Conservation (phyloP, 2,329 filamentous ascomycete genomes). For the Cladorrhinum sp. region DNA sequence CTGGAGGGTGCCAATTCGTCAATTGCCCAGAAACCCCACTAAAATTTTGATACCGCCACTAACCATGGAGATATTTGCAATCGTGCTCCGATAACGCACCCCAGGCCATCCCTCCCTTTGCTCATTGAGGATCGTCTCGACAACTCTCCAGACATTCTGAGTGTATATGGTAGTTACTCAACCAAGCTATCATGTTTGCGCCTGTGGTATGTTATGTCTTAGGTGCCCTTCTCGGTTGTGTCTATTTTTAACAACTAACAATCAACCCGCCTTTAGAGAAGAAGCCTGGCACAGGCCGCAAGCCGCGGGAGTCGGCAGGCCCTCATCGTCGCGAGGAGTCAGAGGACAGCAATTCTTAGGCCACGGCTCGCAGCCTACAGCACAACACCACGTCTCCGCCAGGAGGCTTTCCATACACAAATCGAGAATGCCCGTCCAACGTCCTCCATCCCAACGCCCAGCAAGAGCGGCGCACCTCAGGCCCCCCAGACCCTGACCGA, state of each 20-base stretch:
- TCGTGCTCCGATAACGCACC: slow-evolving; percentile 17
- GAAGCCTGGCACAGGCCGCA: slow-evolving; percentile 30
- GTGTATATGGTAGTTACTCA: slow-evolving; percentile 9
- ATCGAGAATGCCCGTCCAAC: slow-evolving; percentile 52
- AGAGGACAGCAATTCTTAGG: slow-evolving; percentile 11
- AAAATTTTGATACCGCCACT: slow-evolving; percentile 21
- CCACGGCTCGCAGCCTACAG: slow-evolving; percentile 20
- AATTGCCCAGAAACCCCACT: slow-evolving; percentile 9
- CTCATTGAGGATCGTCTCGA: not conserved
- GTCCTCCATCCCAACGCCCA: slow-evolving; percentile 52
- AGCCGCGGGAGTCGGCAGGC: slow-evolving; percentile 24
- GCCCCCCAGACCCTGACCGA: slow-evolving; percentile 79
- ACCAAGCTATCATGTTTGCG: slow-evolving; percentile 21
- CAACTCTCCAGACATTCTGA: not conserved
- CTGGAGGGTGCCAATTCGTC: not conserved
- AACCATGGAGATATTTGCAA: slow-evolving; percentile 15
- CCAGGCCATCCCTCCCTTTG: not conserved
- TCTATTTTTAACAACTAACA: not conserved
- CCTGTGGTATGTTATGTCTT: slow-evolving; percentile 20
- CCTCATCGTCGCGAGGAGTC: slow-evolving; percentile 13
- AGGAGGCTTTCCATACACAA: slow-evolving; percentile 62
- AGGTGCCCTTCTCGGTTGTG: not conserved
- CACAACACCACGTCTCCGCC: slow-evolving; percentile 31
- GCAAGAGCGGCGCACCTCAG: slow-evolving; percentile 31
- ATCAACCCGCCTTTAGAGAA: slow-evolving; percentile 25